phyloP scores from a whole-genome alignment of 176 grass and related monocot genomes.

The sorghum (Sorghum bicolor) region Sorghum_bicolor_NCBIv3 NC_012873.2:62844501-62845000 shows the following conservation, averaged over 20 bases:
- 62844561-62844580: neutral
- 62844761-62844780: neutral
- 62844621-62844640: neutral
- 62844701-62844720: constrained; percentile 20
- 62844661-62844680: constrained; percentile 28
- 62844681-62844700: constrained; percentile 31
- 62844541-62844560: neutral
- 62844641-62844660: constrained; percentile 56
- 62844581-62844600: neutral
- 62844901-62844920: neutral
- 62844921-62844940: neutral
- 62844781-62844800: neutral
- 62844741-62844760: neutral
- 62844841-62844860: neutral
- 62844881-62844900: constrained; percentile 3
- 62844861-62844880: constrained; percentile 3
- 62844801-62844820: constrained; percentile 31
- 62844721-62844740: constrained; percentile 22
- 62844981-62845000: neutral
- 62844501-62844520: neutral
- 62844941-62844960: neutral
- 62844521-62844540: neutral
- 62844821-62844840: constrained; percentile 36
- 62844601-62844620: neutral
- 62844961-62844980: neutral